Evolutionary conservation across 768 basidiomycete species (phyloP).

Genomic region (Lactarius evosmus): DNA sequence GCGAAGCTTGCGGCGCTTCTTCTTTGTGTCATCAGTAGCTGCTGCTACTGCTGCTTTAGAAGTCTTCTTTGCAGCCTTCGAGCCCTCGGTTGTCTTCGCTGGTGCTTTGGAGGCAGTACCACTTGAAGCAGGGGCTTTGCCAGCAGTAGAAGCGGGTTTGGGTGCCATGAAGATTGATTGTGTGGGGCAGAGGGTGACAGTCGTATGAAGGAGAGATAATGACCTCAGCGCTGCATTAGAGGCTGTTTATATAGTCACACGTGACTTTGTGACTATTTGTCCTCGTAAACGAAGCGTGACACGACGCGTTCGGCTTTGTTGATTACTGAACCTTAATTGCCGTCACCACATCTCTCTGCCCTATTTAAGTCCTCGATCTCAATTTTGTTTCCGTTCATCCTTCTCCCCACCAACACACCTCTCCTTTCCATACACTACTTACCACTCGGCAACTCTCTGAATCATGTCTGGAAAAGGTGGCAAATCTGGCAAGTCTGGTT

Average conservation of each 20-base stretch:
- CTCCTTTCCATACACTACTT: not conserved
- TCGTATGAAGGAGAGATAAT: slow-evolving; percentile 13
- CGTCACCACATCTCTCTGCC: slow-evolving; percentile 15
- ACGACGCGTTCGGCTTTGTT: slow-evolving; percentile 38
- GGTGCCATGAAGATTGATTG: slow-evolving; percentile 48
- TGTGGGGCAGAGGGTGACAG: slow-evolving; percentile 21
- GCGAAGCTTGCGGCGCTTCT: slow-evolving; percentile 82
- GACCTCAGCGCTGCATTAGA: slow-evolving; percentile 9
- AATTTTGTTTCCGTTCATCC: not conserved
- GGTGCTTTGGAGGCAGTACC: slow-evolving; percentile 59
- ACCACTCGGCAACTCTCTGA: slow-evolving; percentile 36
- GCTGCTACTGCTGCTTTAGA: slow-evolving; percentile 49
- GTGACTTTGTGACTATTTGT: slow-evolving; percentile 32
- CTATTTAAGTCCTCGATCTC: slow-evolving; percentile 34
- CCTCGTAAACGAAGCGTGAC: slow-evolving; percentile 24
- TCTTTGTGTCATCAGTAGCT: slow-evolving; percentile 67
- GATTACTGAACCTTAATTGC: slow-evolving; percentile 39
- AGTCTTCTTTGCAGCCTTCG: slow-evolving; percentile 60
- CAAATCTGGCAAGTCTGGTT: slow-evolving; percentile 33
- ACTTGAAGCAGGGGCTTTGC: slow-evolving; percentile 72
- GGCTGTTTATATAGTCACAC: slow-evolving; percentile 23
- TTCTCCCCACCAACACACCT: not conserved
- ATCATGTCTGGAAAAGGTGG: slow-evolving; percentile 58
- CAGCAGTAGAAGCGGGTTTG: slow-evolving; percentile 81
- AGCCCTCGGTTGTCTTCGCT: slow-evolving; percentile 47